phyloP scores from a whole-genome alignment of 2,329 filamentous ascomycete genomes.

The Paecilomyces niveus region DNA sequence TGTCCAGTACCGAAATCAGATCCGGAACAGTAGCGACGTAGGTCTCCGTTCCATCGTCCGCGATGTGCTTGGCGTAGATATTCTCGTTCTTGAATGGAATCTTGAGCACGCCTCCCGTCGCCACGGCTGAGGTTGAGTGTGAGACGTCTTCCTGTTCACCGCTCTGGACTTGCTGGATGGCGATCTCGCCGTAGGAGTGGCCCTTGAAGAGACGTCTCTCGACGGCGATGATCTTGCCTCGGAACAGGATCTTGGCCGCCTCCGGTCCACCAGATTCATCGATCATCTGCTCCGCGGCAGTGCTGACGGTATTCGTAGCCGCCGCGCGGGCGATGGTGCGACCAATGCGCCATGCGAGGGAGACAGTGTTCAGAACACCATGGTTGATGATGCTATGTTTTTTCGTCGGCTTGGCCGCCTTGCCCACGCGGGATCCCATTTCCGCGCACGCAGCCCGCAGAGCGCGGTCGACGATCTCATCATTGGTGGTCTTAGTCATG shows the following conservation, averaged over 20 bases:
- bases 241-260: conserved; percentile 52
- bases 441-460: conserved; percentile 35
- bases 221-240: conserved; percentile 58
- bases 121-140: conserved; percentile 22
- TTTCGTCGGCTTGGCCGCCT: conserved; percentile 34
- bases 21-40: conserved; percentile 16
- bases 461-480: conserved; percentile 31
- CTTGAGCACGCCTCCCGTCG: conserved; percentile 45
- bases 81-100: conserved; percentile 72
- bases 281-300: conserved; percentile 38
- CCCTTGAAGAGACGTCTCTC: conserved; percentile 35
- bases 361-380: conserved; percentile 35
- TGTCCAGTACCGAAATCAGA: conserved; percentile 40
- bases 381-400: conserved; percentile 28
- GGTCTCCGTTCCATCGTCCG: conserved; percentile 28
- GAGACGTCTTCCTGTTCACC: conserved; percentile 19
- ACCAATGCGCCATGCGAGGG: conserved; percentile 48
- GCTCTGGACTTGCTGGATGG: neutral
- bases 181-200: conserved; percentile 2
- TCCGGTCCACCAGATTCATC: conserved; percentile 49
- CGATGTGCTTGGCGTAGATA: conserved; percentile 48
- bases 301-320: conserved; percentile 34
- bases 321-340: conserved; percentile 50
- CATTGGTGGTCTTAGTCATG: conserved; percentile 35
- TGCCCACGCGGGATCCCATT: conserved; percentile 37